phyloP scores from a whole-genome alignment of 2,329 filamentous ascomycete species.

The Plenodomus biglobosus region DNA sequence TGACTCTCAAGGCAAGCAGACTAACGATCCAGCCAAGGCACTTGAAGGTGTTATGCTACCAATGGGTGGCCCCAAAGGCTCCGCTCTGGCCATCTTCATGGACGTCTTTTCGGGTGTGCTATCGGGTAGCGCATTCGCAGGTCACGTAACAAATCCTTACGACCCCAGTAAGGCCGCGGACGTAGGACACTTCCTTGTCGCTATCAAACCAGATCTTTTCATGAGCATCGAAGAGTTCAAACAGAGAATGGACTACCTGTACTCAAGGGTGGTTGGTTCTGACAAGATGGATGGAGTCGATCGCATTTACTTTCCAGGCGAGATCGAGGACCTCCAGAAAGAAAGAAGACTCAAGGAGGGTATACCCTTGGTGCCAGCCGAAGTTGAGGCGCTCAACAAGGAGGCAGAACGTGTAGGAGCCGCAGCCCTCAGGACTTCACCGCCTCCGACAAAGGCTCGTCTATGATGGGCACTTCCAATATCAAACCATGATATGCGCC shows the following conservation, averaged over 20 bases:
- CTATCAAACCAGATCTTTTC: conserved; percentile 72
- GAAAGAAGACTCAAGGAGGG: conserved; percentile 45
- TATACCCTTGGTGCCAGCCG: conserved; percentile 53
- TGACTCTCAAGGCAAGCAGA: conserved; percentile 67
- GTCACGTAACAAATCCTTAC: conserved; percentile 75
- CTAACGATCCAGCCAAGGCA: conserved; percentile 70
- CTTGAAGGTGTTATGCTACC: conserved; percentile 74
- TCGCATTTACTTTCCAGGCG: conserved; percentile 58
- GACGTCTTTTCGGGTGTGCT: conserved; percentile 81
- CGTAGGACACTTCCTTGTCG: conserved; percentile 69
- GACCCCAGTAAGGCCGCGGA: conserved; percentile 68
- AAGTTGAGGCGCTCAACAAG: conserved; percentile 53
- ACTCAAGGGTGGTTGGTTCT: conserved; percentile 55
- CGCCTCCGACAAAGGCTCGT: conserved; percentile 16
- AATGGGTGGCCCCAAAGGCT: conserved; percentile 83
- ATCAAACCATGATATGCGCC: not conserved
- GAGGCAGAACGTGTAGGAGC: conserved; percentile 52
- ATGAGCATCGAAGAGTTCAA: conserved; percentile 70
- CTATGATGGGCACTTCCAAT: conserved; percentile 7
- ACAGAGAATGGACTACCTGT: conserved; percentile 61
- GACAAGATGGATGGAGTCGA: conserved; percentile 58
- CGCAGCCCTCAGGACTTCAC: conserved; percentile 15
- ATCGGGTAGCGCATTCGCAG: conserved; percentile 76
- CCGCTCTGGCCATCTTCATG: conserved; percentile 80
- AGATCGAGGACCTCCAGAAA: conserved; percentile 16